Evolutionary conservation across 164 flowering plant species (phyloP).

Genomic region (Annona cherimola): DNA sequence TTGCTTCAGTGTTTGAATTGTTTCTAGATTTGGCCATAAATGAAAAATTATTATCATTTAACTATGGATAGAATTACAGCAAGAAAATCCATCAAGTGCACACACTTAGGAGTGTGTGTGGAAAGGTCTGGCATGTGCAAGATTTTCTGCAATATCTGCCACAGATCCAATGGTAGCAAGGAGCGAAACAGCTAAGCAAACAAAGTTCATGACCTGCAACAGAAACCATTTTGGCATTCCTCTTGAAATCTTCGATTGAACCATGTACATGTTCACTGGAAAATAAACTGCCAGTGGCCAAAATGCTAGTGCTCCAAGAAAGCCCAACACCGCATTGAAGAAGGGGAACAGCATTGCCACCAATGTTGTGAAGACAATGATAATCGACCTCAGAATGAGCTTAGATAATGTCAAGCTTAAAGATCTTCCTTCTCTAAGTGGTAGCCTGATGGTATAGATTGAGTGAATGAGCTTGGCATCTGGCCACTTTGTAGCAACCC

Average conservation of each 20-base stretch:
- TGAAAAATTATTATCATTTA: not conserved
- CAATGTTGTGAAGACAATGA: conserved; percentile 12
- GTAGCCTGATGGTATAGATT: conserved; percentile 5
- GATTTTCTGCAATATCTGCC: conserved; percentile 12
- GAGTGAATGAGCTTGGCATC: conserved; percentile 1
- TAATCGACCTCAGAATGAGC: conserved; percentile 7
- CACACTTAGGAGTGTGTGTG: not conserved
- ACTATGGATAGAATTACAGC: not conserved
- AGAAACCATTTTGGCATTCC: conserved; percentile 11
- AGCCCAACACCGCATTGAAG: conserved; percentile 14
- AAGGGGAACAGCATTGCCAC: conserved; percentile 19
- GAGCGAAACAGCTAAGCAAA: conserved; percentile 11
- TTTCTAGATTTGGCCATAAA: not conserved
- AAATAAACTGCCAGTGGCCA: conserved; percentile 17
- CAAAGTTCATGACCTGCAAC: conserved; percentile 13
- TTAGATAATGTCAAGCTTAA: conserved; percentile 6
- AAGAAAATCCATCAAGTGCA: not conserved
- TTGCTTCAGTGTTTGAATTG: not conserved
- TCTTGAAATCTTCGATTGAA: conserved; percentile 10
- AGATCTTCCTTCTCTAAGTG: not conserved
- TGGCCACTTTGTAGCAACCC: conserved; percentile 14
- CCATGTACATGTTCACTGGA: conserved; percentile 19
- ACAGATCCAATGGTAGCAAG: conserved; percentile 17
- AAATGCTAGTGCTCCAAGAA: conserved; percentile 17
- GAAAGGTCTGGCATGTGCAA: conserved; percentile 12